phyloP scores from a whole-genome alignment of 768 basidiomycete genomes.

The Leccinellum luteum region DNA sequence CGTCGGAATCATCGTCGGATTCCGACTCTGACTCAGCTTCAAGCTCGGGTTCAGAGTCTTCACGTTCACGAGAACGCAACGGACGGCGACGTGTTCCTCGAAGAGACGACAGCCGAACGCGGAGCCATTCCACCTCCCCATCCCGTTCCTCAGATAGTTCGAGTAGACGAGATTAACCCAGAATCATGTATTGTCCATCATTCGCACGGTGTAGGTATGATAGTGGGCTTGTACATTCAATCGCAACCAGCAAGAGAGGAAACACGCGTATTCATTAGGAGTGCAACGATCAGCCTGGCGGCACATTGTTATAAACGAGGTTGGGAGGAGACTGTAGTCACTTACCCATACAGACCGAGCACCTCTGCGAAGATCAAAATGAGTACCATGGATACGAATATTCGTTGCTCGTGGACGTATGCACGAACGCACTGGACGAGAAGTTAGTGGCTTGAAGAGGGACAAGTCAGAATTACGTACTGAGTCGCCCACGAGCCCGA shows the following conservation, averaged over 20 bases:
- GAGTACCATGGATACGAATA: constrained; percentile 95
- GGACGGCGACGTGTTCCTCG: constrained; percentile 39
- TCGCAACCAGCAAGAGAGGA: constrained; percentile 35
- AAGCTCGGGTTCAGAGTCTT: constrained; percentile 43
- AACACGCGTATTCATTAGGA: constrained; percentile 87
- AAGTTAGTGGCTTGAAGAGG: constrained; percentile 6
- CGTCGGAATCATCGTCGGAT: constrained; percentile 18
- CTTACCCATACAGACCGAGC: constrained; percentile 82
- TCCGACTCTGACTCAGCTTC: constrained; percentile 36
- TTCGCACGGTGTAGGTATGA: constrained; percentile 15
- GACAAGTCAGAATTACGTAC: constrained; percentile 45
- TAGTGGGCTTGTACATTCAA: constrained; percentile 10
- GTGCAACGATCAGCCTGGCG: constrained; percentile 74
- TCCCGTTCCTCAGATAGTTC: constrained; percentile 19
- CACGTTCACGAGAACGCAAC: constrained; percentile 43
- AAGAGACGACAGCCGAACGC: constrained; percentile 19
- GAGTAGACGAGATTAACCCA: constrained; percentile 14
- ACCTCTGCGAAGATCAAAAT: constrained; percentile 94
- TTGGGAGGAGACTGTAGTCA: constrained; percentile 4
- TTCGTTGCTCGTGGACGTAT: constrained; percentile 84
- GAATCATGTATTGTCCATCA: constrained; percentile 4
- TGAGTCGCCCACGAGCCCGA: constrained; percentile 91
- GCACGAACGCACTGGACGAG: constrained; percentile 75
- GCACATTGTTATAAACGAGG: not conserved
- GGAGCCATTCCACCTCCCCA: constrained; percentile 21